Evolutionary conservation across 257 asterid genomes (phyloP), one percentile per base, ranked within the genome.

Genomic region (Fraxinus excelsior): DNA sequence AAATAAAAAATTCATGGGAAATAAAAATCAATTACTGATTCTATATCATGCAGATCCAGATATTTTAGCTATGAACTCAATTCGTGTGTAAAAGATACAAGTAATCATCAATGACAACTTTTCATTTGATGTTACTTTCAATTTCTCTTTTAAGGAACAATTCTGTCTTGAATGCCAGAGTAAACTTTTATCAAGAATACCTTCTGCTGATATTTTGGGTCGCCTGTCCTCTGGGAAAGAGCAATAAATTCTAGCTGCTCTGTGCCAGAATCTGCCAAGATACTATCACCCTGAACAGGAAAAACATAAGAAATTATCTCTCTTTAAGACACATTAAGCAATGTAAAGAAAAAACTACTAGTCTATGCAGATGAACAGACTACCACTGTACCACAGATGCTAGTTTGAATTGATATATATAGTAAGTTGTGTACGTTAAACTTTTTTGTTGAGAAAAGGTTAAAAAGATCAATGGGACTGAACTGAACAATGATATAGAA

Each of bases 211-310:
- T 95, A 93, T 80, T 90, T 95, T 29, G 86, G 90, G 80, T 95
- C 89, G 74, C 94, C 96, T 31, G 98, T 93, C 88, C 98, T 90
- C 76, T 93, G 94, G 73, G 99, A 95, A 84, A 95, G 98, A 82
- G 99, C 99, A 85, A 95, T 95, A 85, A 95, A 95, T 83, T 93
- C 99, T 83, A 95, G 87, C 86, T 93, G 98, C 89, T 95, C 98
- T 34, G 99, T 91, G 78, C 93, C 97, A 76, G 98, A 91, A 88
- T 93, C 97, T 72, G 99, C 99, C 84, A 95, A 87, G 84, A 95
- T 90, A 84, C 99, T 95, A 79, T 91, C 91, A 81, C 99, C 99
- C 99, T 95, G 83, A 77, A 81, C 74, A 68, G 67, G 80, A 74
- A 82, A 25, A 62, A 25, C 68, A 26, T 26, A 62, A 25, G 26